These are phyloP conservation scores for Neostapfia colusana DNA, from an alignment of 176 grass and related monocot genomes.

Conservation along the genomic window DNA sequence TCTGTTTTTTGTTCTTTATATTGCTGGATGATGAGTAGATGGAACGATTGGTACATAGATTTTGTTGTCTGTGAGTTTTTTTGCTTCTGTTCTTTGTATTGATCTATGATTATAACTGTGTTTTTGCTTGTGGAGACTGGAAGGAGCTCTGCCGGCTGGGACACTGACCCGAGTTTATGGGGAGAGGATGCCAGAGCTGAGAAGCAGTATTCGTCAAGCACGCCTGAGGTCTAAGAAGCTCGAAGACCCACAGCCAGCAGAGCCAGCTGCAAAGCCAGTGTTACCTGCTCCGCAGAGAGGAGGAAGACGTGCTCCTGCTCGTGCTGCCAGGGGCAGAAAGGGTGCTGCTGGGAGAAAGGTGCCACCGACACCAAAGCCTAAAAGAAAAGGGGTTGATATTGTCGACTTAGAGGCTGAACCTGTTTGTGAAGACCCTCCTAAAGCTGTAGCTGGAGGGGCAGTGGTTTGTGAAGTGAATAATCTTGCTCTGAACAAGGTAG, in stretches of 20 bases:
- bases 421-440: constrained; percentile 36
- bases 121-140: constrained; percentile 57
- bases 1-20: background rate
- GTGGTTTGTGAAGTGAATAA: constrained; percentile 45
- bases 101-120: constrained; percentile 27
- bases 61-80: background rate
- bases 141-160: constrained; percentile 42
- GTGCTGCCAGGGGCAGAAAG: constrained; percentile 53
- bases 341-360: constrained; percentile 47
- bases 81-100: constrained; percentile 17
- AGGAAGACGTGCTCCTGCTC: constrained; percentile 46
- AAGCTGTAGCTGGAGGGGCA: constrained; percentile 30
- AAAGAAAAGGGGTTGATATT: constrained; percentile 34
- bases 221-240: constrained; percentile 65
- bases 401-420: constrained; percentile 50
- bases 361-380: constrained; percentile 37
- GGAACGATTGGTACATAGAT: background rate
- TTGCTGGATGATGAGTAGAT: background rate
- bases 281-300: constrained; percentile 45
- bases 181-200: constrained; percentile 88
- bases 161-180: constrained; percentile 62
- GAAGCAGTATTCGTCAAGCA: constrained; percentile 80
- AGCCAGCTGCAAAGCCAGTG: constrained; percentile 39
- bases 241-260: constrained; percentile 37
- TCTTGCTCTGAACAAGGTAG: constrained; percentile 44